A percentile compares a stretch with the other conserved stretches of the same genome.
phyloP scores from a whole-genome alignment of 2,329 filamentous ascomycete species.

The Fusarium xyrophilum region DNA sequence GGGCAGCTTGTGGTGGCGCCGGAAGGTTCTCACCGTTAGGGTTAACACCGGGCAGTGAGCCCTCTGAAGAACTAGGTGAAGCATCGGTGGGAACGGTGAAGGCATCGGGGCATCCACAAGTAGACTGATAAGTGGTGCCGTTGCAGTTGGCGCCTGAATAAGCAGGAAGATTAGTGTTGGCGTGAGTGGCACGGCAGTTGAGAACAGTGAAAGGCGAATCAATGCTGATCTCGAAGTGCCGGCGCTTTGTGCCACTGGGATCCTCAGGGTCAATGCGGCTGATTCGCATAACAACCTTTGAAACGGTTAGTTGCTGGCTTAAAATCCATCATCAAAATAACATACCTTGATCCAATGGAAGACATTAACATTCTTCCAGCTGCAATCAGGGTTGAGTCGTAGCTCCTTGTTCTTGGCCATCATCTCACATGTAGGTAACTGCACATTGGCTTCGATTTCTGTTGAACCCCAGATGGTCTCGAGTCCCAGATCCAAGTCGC shows the following conservation, averaged over 20 bases:
- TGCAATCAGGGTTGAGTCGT: conserved; percentile 85
- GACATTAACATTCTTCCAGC: conserved; percentile 91
- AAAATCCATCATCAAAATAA: neutral
- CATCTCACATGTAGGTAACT: conserved; percentile 85
- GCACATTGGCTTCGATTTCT: conserved; percentile 93
- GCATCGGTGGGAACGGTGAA: conserved; percentile 63
- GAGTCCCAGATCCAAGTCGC: conserved; percentile 73
- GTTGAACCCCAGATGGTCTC: conserved; percentile 84
- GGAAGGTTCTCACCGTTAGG: conserved; percentile 48
- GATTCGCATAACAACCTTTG: conserved; percentile 87
- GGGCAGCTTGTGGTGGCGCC: conserved; percentile 63
- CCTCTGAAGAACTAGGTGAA: conserved; percentile 70
- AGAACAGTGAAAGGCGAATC: conserved; percentile 94
- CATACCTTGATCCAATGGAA: conserved; percentile 95
- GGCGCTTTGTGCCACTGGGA: conserved; percentile 72
- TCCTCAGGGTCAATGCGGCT: conserved; percentile 83
- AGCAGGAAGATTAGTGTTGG: conserved; percentile 84
- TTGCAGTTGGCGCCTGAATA: conserved; percentile 67
- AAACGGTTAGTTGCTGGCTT: neutral
- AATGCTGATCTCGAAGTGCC: conserved; percentile 95
- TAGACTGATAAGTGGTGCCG: conserved; percentile 53
- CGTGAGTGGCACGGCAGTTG: conserved; percentile 90
- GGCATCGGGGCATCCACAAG: conserved; percentile 63
- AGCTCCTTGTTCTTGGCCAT: conserved; percentile 75
- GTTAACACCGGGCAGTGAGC: conserved; percentile 54